Base-by-base conservation (phyloP, 108 stramenopile genomes). In the Cyclostephanos tholiformis region DNA sequence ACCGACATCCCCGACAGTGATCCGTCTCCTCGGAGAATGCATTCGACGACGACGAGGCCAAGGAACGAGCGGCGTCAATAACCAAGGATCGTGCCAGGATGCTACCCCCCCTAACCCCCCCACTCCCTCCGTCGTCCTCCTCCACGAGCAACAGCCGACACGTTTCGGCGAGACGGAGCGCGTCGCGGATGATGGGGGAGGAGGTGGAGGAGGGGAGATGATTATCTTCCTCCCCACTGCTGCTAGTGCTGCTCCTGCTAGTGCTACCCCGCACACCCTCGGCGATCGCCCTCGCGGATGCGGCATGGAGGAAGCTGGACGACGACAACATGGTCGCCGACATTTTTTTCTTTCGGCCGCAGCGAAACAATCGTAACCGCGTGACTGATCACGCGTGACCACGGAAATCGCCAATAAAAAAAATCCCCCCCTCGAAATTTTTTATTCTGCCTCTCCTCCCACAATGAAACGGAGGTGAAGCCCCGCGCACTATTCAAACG, bases 41-140 rank as follows among this genome's bases (percentile, higher is more conserved):
- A 1, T 48, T 10, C 1, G 27, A 64, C 12, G 77, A 67, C 22
- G 70, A 62, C 7, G 71, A 43, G 4, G 52, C 71, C 13, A 67
- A 32, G 4, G 78, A 57, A 55, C 46, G 44, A 16, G 78, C 78
- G 27, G 71, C 60, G 62, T 79, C 78, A 71, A 79, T 79, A 7
- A 60, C 71, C 38, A 79, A 35, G 0, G 78, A 79, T 57, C 52
- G 67, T 2, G 71, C 57, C 50, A 79, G 23, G n/a, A 46, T 65
- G 44, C 9, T 25, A 14, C 56, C 29, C 10, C 49, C 19, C 3
- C n/a, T 6, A 1, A 8, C 27, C 20, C 12, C 38, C 26, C 27
- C 22, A 6, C 29, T 23, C 2, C 3, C 32, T 2, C 32, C 32
- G 32, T 32, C 32, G 32, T 75, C 66, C 61, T 75, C 75, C 50